phyloP scores from a whole-genome alignment of 2,329 filamentous ascomycete genomes.

The Aotearoamyces nothofagi region DNA sequence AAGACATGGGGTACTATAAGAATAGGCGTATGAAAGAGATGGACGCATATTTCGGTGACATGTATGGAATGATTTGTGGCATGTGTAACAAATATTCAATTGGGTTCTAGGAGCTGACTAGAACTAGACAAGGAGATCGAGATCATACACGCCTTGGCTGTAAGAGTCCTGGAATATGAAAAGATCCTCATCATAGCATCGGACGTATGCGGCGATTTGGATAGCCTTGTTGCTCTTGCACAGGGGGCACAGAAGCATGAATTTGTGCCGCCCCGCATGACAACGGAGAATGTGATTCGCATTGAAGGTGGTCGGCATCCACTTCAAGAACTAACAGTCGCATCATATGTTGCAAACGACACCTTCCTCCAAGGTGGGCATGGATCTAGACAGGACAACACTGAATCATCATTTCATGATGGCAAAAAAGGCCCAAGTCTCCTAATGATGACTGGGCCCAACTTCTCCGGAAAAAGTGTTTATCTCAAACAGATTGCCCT shows the following conservation, averaged over 20 bases:
- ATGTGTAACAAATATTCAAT: conserved; percentile 14
- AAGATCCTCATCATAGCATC: conserved; percentile 52
- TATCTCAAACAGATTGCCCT: conserved; percentile 89
- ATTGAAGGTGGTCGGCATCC: conserved; percentile 75
- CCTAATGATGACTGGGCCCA: conserved; percentile 78
- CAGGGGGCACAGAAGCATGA: conserved; percentile 62
- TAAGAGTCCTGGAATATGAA: conserved; percentile 55
- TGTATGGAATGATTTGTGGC: conserved; percentile 75
- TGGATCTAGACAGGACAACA: conserved; percentile 14
- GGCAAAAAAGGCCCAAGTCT: conserved; percentile 38
- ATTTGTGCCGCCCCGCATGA: conserved; percentile 56
- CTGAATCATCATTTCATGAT: not conserved
- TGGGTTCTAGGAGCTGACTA: conserved; percentile 2
- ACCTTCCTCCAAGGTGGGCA: conserved; percentile 51
- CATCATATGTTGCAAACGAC: conserved; percentile 72
- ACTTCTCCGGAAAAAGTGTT: conserved; percentile 92
- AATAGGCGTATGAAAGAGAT: conserved; percentile 67
- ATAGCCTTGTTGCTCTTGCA: conserved; percentile 70
- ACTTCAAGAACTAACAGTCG: conserved; percentile 70
- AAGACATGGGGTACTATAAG: conserved; percentile 70
- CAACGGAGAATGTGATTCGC: conserved; percentile 49
- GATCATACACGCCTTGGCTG: conserved; percentile 64
- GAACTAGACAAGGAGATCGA: conserved; percentile 69
- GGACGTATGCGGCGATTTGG: conserved; percentile 71
- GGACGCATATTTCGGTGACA: conserved; percentile 69